Evolutionary conservation across 2,329 filamentous ascomycete species (phyloP).

Genomic region (Periglandula ipomoeae): DNA sequence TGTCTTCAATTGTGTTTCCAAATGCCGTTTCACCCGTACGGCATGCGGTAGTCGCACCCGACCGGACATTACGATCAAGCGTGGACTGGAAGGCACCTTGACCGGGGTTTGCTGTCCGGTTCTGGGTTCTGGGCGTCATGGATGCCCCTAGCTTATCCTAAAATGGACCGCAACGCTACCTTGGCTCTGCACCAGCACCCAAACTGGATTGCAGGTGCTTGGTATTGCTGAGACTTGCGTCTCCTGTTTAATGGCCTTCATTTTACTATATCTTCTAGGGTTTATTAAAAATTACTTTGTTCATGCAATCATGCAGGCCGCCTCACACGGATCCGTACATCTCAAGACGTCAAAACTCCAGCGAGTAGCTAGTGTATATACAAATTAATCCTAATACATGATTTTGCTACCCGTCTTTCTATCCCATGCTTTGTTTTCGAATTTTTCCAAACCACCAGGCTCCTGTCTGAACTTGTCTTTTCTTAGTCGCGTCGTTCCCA

Average conservation of each 20-base stretch:
- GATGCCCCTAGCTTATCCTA: background rate
- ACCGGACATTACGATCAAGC: too few species aligned
- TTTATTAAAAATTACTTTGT: constrained; percentile 6
- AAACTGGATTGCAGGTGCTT: background rate
- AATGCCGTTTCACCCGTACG: background rate
- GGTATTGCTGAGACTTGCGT: background rate
- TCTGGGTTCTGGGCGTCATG: background rate
- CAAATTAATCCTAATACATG: background rate
- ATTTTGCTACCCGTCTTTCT: background rate
- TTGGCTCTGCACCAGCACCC: background rate
- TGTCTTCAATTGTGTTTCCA: background rate
- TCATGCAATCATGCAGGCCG: constrained; percentile 2
- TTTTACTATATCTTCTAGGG: background rate
- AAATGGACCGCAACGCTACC: background rate
- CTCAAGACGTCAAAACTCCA: constrained; percentile 4
- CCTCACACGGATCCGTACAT: background rate
- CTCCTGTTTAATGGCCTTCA: background rate
- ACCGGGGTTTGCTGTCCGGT: too few species aligned
- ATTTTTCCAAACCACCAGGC: too few species aligned
- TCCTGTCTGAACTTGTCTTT: too few species aligned
- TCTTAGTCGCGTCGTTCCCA: constrained; percentile 60
- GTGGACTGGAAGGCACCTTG: too few species aligned
- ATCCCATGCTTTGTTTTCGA: background rate
- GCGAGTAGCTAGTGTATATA: constrained; percentile 2
- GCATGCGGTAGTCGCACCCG: background rate